Conservation (phyloP, 352 stramenopile genomes). For the Pythium phragmitis region DNA sequence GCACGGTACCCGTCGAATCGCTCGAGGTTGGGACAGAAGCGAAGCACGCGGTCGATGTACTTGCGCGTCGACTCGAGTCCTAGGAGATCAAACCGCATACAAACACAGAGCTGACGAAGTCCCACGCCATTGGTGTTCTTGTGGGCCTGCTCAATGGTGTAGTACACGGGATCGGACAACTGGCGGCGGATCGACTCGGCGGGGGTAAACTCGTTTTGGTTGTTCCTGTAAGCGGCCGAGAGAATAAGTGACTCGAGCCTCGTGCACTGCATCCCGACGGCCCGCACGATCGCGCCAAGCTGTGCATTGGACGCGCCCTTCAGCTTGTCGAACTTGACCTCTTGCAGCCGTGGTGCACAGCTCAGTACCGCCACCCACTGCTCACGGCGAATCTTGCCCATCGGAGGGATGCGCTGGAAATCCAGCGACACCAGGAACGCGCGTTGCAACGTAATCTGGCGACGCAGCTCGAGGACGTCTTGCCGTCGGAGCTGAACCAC, state of each 20-base stretch:
- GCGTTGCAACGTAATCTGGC: neutral
- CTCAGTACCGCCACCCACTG: slow-evolving; percentile 3
- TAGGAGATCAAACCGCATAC: neutral
- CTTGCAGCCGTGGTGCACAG: slow-evolving; percentile 1
- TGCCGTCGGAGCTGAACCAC: too few species aligned
- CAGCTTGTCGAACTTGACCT: neutral
- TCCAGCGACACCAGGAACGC: neutral
- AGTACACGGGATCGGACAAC: neutral
- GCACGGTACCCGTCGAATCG: slow-evolving; percentile 3
- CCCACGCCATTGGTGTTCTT: neutral
- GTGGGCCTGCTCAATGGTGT: neutral
- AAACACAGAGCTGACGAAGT: neutral
- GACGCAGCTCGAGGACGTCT: neutral
- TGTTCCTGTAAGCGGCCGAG: neutral
- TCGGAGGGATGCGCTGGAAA: neutral
- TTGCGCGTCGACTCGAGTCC: neutral
- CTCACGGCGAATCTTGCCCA: neutral
- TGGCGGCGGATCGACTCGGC: neutral
- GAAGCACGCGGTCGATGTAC: neutral
- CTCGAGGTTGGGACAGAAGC: slow-evolving; percentile 14
- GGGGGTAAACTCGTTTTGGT: neutral
- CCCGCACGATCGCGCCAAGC: neutral
- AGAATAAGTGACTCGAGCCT: neutral
- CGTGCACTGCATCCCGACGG: neutral
- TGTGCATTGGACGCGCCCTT: too few species aligned